Base-by-base conservation (phyloP, 2,329 filamentous ascomycete genomes). In the Mycocentrospora acerina region DNA sequence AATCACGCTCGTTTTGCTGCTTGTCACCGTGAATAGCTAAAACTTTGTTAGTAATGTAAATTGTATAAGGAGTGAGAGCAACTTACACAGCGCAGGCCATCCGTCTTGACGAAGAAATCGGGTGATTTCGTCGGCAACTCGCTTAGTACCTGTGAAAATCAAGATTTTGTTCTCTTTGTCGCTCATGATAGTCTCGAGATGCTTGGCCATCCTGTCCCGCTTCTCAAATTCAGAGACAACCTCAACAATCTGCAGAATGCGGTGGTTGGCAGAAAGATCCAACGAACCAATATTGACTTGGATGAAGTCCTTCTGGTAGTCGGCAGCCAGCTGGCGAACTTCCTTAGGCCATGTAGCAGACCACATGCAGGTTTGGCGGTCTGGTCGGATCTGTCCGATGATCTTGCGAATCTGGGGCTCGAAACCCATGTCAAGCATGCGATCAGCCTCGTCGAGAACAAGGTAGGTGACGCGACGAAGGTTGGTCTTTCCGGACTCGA, bases 391-490 rank as follows among this genome's bases (percentile, higher is more conserved):
- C 75, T 98, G 93, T 50, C 86, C 81, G 57, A 98, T 90, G 55
- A 98, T 97, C 78, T 97, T 97, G 77, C 93, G 89, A 62, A 98
- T 97, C 71, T 97, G 93, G 55, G 93, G 93, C 76, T 98, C 93
- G 74, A 98, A 97, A 82, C 93, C 93, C 93, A 98, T 98, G 76
- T 98, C 93, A 69, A 98, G 80, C 93, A 98, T 98, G 66, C 93
- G 91, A 75, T 98, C 93, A 68, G 93, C 93, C 77, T 98, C 93
- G 62, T 98, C 93, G 51, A 98, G 90, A 55, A 97, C 93, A 41
- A 98, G 79, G 75, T 98, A 98, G 40, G 93, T 98, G 48, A 97
- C 90, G 70, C 93, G 90, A 55, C 91, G 91, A 50, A 98, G 82
- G 76, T 98, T 97, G 60, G 93, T 98, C 79, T 94, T 95, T 71